Base-by-base conservation (phyloP, 2,329 filamentous ascomycete genomes). In the Dactylellina sp. region DNA sequence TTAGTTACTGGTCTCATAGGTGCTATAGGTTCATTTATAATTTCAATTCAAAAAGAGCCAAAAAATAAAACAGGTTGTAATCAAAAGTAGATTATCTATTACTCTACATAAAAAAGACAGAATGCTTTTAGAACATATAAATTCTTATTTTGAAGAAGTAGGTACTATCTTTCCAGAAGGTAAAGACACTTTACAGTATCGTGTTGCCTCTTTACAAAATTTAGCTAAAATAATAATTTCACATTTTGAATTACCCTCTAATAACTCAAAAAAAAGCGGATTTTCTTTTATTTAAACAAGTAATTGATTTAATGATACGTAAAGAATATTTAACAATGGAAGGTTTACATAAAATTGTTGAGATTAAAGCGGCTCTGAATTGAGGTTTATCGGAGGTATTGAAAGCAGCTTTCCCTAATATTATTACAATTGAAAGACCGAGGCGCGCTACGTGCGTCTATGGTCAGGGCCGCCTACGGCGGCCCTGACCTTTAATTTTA, bases 151-250 rank as follows among this genome's bases (percentile, higher is more conserved):
- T 75, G 62, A 50, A 49, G 44, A 18, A 22, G n/a, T 55, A 35
- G 50, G 50, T 49, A 65, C 59, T 66, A 50, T 64, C 66, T 72
- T 64, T 59, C 5, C 55, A 75, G 44, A 60, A 53, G 42, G 60
- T 75, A 35, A 75, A 63, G 37, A 49, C 55, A 42, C 20, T 35
- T 35, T 37, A 47, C 46, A 32, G 44, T 50, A 62, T 49, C 39
- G 44, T 47, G 59, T 71, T 71, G 50, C 57, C 32, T 71, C 59
- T 60, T 49, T 61, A 75, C 44, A 65, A 61, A 44, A 72, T 56
- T 50, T 55, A 72, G 65, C 64, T 66, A 71, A 71, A 74, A 71
- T 71, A 72, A 71, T 71, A 53, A 75, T 72, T 66, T 63, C 57
- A 55, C 40, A 74, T 74, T 61, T 70, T 76, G 53, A 47, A 40